Evolutionary conservation across 495 filamentous ascomycete species (phyloP), one percentile per base, ranked within the genome.

Genomic region (Aspergillus ostianus): DNA sequence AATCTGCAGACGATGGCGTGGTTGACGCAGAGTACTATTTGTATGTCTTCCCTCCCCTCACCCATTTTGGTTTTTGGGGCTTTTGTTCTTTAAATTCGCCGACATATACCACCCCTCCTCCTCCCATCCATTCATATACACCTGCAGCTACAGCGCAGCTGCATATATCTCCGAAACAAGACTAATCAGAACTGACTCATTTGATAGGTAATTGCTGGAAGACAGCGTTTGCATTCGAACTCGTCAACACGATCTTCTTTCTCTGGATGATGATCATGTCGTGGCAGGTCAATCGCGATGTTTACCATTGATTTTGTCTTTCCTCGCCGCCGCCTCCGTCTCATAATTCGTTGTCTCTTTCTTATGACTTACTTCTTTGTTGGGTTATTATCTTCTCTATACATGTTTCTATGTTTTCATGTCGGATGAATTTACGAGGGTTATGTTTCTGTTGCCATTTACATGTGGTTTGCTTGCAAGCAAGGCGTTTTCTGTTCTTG

Each of bases 261-360:
- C 64, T 97, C 7, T 98, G 92, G 93, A 93, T 98, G 80, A 92
- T 97, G 70, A 77, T 98, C 50, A 91, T 98, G 87, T 87, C 88
- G 18, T 90, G 86, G 75, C 90, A 96, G 73, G 94, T 98, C 15
- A 88, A 90, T 76, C 80, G 82, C 51, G 84, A 90, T 69, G 71
- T 77, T 56, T 78, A 77, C 62, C 73, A 79, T 59, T 82, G 29
- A 51, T 57, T 52, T 61, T 4, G 13, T 26, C n/a, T 26, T 26
- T 4, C 23, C 23, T 26, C 23, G n/a, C n/a, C n/a, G n/a, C n/a
- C n/a, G n/a, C n/a, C 23, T 4, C 23, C 4, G 23, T 26, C 23
- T 26, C 23, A 26, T 26, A 2, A 2, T n/a, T 30, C 9, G 1
- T 47, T 68, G 56, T 32, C 59, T 68, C 53, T 64, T 57, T 63